phyloP scores from a whole-genome alignment of 768 basidiomycete species.

The Rhodosporidiobolus sp. region DNA sequence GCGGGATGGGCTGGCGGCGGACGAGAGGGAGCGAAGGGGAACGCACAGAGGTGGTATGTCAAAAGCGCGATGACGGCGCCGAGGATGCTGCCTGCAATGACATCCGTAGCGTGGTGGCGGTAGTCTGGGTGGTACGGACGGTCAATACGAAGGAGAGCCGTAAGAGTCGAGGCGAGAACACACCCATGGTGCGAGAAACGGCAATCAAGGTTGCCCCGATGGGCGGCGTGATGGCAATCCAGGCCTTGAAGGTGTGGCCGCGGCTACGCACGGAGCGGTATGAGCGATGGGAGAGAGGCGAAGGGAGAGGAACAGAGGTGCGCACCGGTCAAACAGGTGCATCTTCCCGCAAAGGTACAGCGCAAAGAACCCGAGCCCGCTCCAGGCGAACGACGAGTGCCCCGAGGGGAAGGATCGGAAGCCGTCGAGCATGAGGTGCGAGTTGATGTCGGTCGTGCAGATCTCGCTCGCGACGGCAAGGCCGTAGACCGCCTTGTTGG shows the following conservation, averaged over 20 bases:
- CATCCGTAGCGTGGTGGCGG: slow-evolving; percentile 55
- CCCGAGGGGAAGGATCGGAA: slow-evolving; percentile 38
- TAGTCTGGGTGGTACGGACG: slow-evolving; percentile 7
- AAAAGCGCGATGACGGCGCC: slow-evolving; percentile 71
- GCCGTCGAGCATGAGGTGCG: slow-evolving; percentile 19
- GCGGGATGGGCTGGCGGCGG: background rate
- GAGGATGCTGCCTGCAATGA: slow-evolving; percentile 71
- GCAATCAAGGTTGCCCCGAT: slow-evolving; percentile 61
- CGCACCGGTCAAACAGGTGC: slow-evolving; percentile 76
- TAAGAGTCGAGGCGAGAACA: slow-evolving; percentile 52
- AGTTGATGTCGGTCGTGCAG: slow-evolving; percentile 57
- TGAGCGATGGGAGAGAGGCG: background rate
- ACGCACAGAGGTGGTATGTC: slow-evolving; percentile 57
- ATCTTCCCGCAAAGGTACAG: slow-evolving; percentile 89
- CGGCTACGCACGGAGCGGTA: slow-evolving; percentile 7
- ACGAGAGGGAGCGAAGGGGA: background rate
- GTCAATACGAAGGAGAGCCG: background rate
- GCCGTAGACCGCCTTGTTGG: slow-evolving; percentile 64
- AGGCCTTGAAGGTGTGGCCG: slow-evolving; percentile 64
- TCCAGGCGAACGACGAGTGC: slow-evolving; percentile 64
- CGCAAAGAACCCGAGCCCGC: slow-evolving; percentile 82
- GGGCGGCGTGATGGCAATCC: slow-evolving; percentile 75
- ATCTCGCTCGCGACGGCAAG: slow-evolving; percentile 65
- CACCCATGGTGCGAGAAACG: slow-evolving; percentile 86
- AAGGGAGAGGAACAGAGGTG: background rate